Base-by-base conservation (phyloP, 108 stramenopile species). In the Seminavis robusta region DNA sequence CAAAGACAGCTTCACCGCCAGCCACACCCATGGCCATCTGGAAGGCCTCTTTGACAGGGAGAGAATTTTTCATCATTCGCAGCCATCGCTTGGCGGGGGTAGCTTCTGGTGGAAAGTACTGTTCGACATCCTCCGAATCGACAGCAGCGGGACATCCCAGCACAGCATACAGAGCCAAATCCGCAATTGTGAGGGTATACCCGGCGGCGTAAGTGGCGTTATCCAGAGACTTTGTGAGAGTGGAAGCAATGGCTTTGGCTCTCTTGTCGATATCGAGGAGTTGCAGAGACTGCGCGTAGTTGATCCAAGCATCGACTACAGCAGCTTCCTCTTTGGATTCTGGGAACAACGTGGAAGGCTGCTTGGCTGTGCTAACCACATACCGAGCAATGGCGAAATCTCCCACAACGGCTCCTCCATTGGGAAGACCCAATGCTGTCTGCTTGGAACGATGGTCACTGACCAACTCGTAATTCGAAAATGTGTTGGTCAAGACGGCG, bases 241-340 rank as follows among this genome's bases (percentile, higher is more conserved):
- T 90, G 48, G 72, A 61, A 27, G 73, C 63, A 26, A 93, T 47
- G 4, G 86, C 84, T 62, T 69, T 68, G 27, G 67, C 52, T 9
- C 71, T 56, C 27, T 80, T 70, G 2, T 66, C 73, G 48, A 61
- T 58, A 25, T 61, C 59, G 47, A 84, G 61, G 51, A 73, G 75
- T 20, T 67, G 56, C 57, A 87, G 53, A 0, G 91, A 75, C 9
- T 69, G 61, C 6, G 84, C 75, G 59, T 96, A 88, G 57, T 98
- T 95, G 15, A 96, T 63, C 95, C 95, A 98, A 65, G 95, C 76
- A 63, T 97, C 94, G 31, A 94, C 63, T 19, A 66, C 36, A 20
- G 84, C 86, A 38, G 43, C 26, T 51, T 54, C 5, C 21, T 58
- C 23, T 11, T 43, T 20, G 19, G 15, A n/a, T 32, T 46, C 24